A percentile compares a stretch with the other conserved stretches of the same genome.
phyloP scores from a whole-genome alignment of 345 rosid genomes.

The Murraya paniculata region DNA sequence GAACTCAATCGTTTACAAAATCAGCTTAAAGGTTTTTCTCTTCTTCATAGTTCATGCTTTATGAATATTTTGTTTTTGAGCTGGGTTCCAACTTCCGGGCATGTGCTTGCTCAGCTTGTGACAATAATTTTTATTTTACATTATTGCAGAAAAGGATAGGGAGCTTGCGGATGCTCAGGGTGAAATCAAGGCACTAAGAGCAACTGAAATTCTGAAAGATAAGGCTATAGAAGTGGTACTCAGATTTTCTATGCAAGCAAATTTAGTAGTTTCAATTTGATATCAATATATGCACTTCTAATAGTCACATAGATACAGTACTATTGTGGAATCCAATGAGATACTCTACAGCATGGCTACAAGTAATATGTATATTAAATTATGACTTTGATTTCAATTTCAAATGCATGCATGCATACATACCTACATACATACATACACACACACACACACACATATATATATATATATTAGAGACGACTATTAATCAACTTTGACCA shows the following conservation, averaged over 20 bases:
- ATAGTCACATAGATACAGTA: no score
- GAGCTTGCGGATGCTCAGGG: constrained; percentile 50
- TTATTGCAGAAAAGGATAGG: constrained; percentile 56
- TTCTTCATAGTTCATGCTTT: background rate
- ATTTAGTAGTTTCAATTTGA: background rate
- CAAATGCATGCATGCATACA: no score
- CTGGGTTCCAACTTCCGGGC: no score
- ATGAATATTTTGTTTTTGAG: background rate
- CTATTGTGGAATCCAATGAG: background rate
- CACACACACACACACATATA: no score
- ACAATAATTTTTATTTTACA: background rate
- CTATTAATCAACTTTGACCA: no score
- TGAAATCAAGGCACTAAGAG: constrained; percentile 65
- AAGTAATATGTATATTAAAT: background rate
- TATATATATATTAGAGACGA: no score
- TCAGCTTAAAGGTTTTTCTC: constrained; percentile 56
- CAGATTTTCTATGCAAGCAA: background rate
- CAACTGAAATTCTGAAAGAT: constrained; percentile 62
- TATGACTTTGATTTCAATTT: background rate
- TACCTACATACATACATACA: no score
- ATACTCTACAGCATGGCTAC: background rate
- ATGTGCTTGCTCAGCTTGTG: background rate
- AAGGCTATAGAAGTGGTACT: constrained; percentile 71
- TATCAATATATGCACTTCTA: background rate
- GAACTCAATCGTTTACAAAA: constrained; percentile 67